Conservation (phyloP, 345 rosid genomes). For the Linum lewisii region DNA sequence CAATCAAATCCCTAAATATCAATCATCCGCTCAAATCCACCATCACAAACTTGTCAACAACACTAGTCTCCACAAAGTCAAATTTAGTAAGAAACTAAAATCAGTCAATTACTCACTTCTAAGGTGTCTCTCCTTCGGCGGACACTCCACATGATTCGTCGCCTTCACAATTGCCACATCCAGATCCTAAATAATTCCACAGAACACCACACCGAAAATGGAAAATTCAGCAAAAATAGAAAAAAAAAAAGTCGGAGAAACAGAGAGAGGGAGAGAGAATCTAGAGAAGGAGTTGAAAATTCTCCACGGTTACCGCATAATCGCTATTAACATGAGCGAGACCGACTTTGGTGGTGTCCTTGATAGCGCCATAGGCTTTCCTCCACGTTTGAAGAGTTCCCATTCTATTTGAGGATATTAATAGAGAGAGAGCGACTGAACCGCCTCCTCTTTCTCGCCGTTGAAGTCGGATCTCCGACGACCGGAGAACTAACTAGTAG, state of each 20-base stretch:
- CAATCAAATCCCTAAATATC: background rate
- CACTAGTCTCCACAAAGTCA: background rate
- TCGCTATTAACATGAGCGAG: slow-evolving; percentile 99
- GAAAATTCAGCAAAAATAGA: slow-evolving; percentile 9
- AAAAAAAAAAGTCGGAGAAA: slow-evolving; percentile 12
- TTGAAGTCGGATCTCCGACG: too few relatives aligned
- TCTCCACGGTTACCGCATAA: slow-evolving; percentile 47
- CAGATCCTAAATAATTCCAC: slow-evolving; percentile 61
- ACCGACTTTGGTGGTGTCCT: slow-evolving; percentile 98
- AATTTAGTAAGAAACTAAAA: slow-evolving; percentile 1
- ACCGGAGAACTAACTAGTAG: too few relatives aligned
- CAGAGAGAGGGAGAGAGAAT: background rate
- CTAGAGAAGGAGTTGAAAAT: background rate
- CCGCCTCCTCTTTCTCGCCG: slow-evolving; percentile 2
- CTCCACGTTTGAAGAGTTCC: slow-evolving; percentile 96
- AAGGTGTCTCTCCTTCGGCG: slow-evolving; percentile 93
- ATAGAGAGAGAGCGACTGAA: background rate
- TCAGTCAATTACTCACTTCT: slow-evolving; percentile 40
- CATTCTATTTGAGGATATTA: slow-evolving; percentile 24
- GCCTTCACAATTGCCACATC: slow-evolving; percentile 98
- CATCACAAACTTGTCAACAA: background rate
- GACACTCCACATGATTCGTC: slow-evolving; percentile 94
- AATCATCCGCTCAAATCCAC: background rate
- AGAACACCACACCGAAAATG: slow-evolving; percentile 7
- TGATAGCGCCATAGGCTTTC: slow-evolving; percentile 90